Conservation (phyloP, 768 basidiomycete genomes). For the Hygrocybe punicea region DNA sequence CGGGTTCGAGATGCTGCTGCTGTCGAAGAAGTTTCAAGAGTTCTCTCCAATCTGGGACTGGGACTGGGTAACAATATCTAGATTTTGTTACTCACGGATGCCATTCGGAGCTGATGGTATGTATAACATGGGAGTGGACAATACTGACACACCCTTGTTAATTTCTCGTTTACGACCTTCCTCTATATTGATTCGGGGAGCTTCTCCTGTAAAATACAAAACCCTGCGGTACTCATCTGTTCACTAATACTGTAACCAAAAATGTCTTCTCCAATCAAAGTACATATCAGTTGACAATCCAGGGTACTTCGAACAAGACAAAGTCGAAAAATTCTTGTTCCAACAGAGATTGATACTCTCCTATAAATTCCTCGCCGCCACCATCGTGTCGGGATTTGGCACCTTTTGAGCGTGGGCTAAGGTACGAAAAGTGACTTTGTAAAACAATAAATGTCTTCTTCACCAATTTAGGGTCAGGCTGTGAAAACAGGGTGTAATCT, state of each 20-base stretch:
- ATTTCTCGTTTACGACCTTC: too few species aligned
- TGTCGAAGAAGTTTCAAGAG: conserved; percentile 69
- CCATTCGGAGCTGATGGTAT: conserved; percentile 4
- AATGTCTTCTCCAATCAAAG: conserved; percentile 18
- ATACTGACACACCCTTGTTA: conserved; percentile 6
- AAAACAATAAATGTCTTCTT: conserved; percentile 75
- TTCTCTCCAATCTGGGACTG: conserved; percentile 73
- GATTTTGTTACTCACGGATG: conserved; percentile 5
- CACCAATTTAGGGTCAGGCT: conserved; percentile 85
- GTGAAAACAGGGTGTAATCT: conserved; percentile 5
- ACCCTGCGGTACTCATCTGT: conserved; percentile 9
- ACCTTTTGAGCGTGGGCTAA: conserved; percentile 63
- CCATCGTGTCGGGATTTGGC: conserved; percentile 43
- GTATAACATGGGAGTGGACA: conserved; percentile 12
- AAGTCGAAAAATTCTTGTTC: conserved; percentile 97
- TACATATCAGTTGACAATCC: conserved; percentile 61
- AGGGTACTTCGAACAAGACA: conserved; percentile 89
- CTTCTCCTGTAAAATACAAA: conserved; percentile 21
- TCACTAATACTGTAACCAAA: conserved; percentile 42
- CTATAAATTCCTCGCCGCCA: conserved; percentile 66
- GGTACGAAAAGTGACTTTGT: conserved; percentile 76
- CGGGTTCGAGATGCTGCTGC: conserved; percentile 52
- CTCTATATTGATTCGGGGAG: too few species aligned
- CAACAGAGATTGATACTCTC: conserved; percentile 89
- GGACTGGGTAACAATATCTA: conserved; percentile 45